These are phyloP conservation scores for Trichoderma reesei DNA, from an alignment of 495 filamentous ascomycete genomes.

Conservation along the genomic window DNA sequence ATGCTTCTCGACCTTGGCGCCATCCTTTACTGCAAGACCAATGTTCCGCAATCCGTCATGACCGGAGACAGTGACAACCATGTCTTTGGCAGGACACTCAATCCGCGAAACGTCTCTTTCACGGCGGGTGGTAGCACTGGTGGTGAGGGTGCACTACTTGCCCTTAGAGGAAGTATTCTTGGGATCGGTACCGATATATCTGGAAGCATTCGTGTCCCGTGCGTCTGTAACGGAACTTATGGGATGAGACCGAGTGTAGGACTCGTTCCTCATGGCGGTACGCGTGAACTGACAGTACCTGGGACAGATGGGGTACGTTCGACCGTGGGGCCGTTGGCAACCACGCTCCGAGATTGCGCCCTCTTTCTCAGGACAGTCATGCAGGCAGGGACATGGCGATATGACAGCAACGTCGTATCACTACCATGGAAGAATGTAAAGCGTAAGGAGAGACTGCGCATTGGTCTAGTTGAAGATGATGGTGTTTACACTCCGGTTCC, in stretches of 20 bases:
- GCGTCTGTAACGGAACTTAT: slow-evolving; percentile 48
- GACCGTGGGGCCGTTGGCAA: slow-evolving; percentile 23
- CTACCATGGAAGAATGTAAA: neutral
- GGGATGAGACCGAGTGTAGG: slow-evolving; percentile 49
- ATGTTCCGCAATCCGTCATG: slow-evolving; percentile 48
- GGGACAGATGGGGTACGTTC: slow-evolving; percentile 2
- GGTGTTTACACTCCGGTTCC: slow-evolving; percentile 32
- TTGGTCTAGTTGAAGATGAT: slow-evolving; percentile 36
- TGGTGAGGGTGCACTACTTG: slow-evolving; percentile 47
- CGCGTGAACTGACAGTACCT: neutral
- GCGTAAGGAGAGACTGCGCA: neutral
- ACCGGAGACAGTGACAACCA: slow-evolving; percentile 46
- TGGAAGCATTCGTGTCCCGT: slow-evolving; percentile 52
- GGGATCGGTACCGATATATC: slow-evolving; percentile 62
- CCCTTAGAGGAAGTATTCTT: slow-evolving; percentile 31
- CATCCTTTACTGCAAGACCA: slow-evolving; percentile 46
- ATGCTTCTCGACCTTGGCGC: slow-evolving; percentile 35
- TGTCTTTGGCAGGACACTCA: slow-evolving; percentile 46
- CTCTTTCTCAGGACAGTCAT: too few relatives aligned
- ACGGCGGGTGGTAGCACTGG: slow-evolving; percentile 57
- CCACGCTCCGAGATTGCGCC: too few relatives aligned
- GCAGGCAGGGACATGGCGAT: neutral
- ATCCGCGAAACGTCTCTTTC: slow-evolving; percentile 41
- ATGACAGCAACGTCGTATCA: neutral
- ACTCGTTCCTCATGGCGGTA: slow-evolving; percentile 32